Conservation (phyloP, 2,329 filamentous ascomycete species). For the Pseudocercospora eumusae region DNA sequence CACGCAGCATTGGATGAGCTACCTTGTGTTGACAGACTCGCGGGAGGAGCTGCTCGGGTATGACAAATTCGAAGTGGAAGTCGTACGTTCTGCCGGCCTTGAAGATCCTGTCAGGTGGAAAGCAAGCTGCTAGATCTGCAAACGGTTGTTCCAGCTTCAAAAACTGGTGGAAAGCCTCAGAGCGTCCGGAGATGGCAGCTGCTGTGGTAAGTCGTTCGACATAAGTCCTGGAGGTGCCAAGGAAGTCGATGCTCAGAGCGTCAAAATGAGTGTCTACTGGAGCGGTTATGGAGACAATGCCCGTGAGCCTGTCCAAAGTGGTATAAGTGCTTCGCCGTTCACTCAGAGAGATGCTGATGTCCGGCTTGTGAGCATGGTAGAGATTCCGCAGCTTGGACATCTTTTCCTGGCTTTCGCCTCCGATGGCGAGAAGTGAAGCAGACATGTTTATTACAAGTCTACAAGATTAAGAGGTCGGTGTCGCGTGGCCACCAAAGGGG, state of each 20-base stretch:
- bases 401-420: constrained; percentile 23
- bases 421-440: constrained; percentile 10
- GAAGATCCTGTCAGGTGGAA: constrained; percentile 58
- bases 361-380: constrained; percentile 40
- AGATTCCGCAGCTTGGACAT: constrained; percentile 34
- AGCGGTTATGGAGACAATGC: constrained; percentile 53
- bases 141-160: constrained; percentile 63
- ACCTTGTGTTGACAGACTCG: constrained; percentile 59
- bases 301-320: constrained; percentile 60
- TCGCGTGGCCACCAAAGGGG: constrained; percentile 16
- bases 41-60: constrained; percentile 62
- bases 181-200: constrained; percentile 55
- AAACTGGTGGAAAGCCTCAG: constrained; percentile 61
- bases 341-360: constrained; percentile 48
- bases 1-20: constrained; percentile 54
- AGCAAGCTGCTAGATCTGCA: constrained; percentile 43
- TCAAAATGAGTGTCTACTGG: constrained; percentile 59
- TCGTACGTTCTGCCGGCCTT: constrained; percentile 58
- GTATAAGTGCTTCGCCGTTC: constrained; percentile 52
- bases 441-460: constrained; percentile 28
- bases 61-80: constrained; percentile 65
- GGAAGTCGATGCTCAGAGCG: constrained; percentile 59
- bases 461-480: not conserved
- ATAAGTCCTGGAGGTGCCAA: constrained; percentile 55
- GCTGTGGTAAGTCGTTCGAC: constrained; percentile 58